A percentile compares a stretch with the other conserved stretches of the same genome.
Evolutionary conservation across 331 rosid genomes (phyloP).

Genomic region (Malus hybrid): DNA sequence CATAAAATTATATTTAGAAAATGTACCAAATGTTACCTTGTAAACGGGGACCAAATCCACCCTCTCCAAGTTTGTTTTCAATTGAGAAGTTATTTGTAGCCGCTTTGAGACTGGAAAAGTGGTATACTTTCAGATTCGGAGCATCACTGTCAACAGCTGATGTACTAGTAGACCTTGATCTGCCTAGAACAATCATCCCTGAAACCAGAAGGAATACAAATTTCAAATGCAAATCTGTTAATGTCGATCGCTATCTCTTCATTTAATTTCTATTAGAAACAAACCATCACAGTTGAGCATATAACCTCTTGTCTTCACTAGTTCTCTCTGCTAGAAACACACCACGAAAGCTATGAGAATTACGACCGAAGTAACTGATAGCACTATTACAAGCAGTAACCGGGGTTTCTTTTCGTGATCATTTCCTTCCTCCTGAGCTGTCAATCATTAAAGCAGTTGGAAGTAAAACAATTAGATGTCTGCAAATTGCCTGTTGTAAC

Average conservation of each 20-base stretch:
- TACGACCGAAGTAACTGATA: slow-evolving; percentile 11
- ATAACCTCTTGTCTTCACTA: slow-evolving; percentile 22
- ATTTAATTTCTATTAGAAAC: too few relatives aligned
- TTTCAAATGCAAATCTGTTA: neutral
- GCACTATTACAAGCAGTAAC: slow-evolving; percentile 2
- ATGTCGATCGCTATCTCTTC: neutral
- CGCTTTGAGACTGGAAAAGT: slow-evolving; percentile 32
- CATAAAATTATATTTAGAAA: neutral
- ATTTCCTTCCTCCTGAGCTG: slow-evolving; percentile 23
- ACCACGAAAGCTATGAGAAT: slow-evolving; percentile 5
- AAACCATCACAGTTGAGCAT: neutral
- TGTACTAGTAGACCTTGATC: neutral
- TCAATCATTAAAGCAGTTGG: neutral
- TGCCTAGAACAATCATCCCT: neutral
- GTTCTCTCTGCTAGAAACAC: slow-evolving; percentile 1
- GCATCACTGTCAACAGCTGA: slow-evolving; percentile 12
- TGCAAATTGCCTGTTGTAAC: neutral
- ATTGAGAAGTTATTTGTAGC: slow-evolving; percentile 50
- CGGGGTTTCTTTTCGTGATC: neutral
- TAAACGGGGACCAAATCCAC: slow-evolving; percentile 54
- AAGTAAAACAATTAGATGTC: neutral
- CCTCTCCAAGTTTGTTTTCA: slow-evolving; percentile 52
- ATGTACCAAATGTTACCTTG: slow-evolving; percentile 29
- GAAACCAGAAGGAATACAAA: neutral
- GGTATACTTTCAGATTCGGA: slow-evolving; percentile 30